Conservation (phyloP, 2,329 filamentous ascomycete genomes). For the Colletotrichum simmondsii region DNA sequence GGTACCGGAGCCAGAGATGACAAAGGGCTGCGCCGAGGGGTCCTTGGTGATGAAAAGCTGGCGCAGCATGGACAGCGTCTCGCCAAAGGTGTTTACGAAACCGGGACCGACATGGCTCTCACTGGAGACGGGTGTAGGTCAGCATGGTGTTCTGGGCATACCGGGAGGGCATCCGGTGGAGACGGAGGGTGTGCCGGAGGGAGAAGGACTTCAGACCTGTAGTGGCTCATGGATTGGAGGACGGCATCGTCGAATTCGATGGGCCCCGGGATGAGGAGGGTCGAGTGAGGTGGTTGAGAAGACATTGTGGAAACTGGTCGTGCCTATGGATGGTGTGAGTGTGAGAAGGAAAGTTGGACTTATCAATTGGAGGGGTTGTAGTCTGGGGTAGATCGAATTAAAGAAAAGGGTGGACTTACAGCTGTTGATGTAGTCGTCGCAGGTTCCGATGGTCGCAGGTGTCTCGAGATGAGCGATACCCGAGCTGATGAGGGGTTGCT, state of each 20-base stretch:
- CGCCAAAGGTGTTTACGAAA: constrained; percentile 92
- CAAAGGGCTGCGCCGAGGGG: constrained; percentile 85
- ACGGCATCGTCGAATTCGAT: constrained; percentile 99
- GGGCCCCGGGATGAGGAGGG: constrained; percentile 94
- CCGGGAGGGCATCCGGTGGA: constrained; percentile 9
- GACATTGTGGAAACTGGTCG: constrained; percentile 61
- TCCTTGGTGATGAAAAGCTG: constrained; percentile 94
- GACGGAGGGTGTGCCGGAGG: neutral
- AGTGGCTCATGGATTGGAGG: constrained; percentile 93
- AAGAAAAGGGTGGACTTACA: constrained; percentile 9
- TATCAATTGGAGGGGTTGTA: neutral
- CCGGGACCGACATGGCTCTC: constrained; percentile 92
- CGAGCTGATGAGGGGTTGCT: constrained; percentile 37
- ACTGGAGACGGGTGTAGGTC: constrained; percentile 55
- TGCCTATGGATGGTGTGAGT: constrained; percentile 2
- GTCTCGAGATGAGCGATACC: constrained; percentile 36
- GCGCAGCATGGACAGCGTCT: constrained; percentile 87
- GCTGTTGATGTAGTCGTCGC: constrained; percentile 28
- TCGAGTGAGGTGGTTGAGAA: constrained; percentile 70
- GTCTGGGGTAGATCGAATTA: neutral
- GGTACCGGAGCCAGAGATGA: constrained; percentile 94
- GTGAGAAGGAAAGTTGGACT: constrained; percentile 13
- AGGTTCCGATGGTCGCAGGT: constrained; percentile 28
- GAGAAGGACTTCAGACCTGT: constrained; percentile 68
- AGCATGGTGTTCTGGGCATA: constrained; percentile 19